Evolutionary conservation across 2,329 filamentous ascomycete species (phyloP), one percentile per base, ranked within the genome.

Genomic region (Xenosphaeropsis pyriputrescens): DNA sequence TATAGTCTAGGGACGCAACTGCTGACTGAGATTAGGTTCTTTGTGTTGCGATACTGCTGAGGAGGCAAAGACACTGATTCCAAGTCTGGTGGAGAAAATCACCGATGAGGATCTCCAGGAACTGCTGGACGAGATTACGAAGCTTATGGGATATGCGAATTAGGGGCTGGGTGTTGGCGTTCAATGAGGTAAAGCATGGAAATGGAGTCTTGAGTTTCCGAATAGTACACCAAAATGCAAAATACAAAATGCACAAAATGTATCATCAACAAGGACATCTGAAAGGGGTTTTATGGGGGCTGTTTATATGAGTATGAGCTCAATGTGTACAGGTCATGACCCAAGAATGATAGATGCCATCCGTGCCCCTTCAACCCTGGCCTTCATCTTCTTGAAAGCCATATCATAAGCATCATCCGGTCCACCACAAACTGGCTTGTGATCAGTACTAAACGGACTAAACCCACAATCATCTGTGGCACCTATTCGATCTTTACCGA

Each of bases 1-100:
- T 26, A 9, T 11, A 26, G 22, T 26, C 3, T 26, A 11, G 4
- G 22, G 12, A 11, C 7, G 8, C 3, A 26, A 26, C 12, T 26
- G 22, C 22, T 26, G 8, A 26, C 3, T 26, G 8, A 26, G 3
- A 26, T 9, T 53, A 93, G 88, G 86, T 26, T 93, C 85, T 22
- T 67, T 98, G 30, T 94, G 86, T 60, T 94, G 88, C 56, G 88
- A 93, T 51, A 81, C 78, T 33, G 81, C 85, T 41, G 91, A 98
- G 55, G 93, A 98, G 62, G 91, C 91, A 43, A 95, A 94, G 64
- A 94, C 85, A 7, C 70, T 98, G 41, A 93, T 98, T 45, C 93
- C 91, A 1, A 94, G 74, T 40, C 61, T 98, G 36, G 71, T 78
- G 49, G 79, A 86, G 59, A 98, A 98, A 64, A 93, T 96, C 53